phyloP scores from a whole-genome alignment of 176 grass and related monocot genomes.

The Rhipidocladum racemiflorum region DNA sequence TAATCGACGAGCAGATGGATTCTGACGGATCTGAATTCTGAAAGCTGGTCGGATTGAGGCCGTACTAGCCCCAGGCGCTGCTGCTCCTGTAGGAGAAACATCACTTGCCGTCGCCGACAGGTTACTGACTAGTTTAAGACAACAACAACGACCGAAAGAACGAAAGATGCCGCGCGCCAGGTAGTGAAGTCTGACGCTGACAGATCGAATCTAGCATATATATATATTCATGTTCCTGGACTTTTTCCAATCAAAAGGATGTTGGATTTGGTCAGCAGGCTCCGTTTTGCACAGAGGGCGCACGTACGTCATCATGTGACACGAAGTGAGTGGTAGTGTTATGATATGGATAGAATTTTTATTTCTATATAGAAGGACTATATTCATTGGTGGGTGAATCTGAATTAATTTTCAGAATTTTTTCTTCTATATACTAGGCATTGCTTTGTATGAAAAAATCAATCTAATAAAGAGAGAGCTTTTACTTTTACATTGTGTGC shows the following conservation, averaged over 20 bases:
- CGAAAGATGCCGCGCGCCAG: background rate
- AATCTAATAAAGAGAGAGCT: too few relatives aligned
- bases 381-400: too few relatives aligned
- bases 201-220: background rate
- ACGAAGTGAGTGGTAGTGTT: background rate
- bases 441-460: too few relatives aligned
- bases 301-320: background rate
- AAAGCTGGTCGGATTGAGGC: background rate
- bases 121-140: background rate
- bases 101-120: constrained; percentile 8
- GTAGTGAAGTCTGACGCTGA: background rate
- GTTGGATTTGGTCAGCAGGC: background rate
- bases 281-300: background rate
- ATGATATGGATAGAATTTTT: too few relatives aligned
- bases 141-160: background rate
- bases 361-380: too few relatives aligned
- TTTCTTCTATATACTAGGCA: too few relatives aligned
- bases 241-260: background rate
- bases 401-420: too few relatives aligned
- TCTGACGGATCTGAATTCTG: background rate
- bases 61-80: background rate
- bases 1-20: background rate
- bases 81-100: background rate
- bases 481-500: too few relatives aligned
- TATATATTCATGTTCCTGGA: background rate